phyloP scores from a whole-genome alignment of 257 asterid genomes.

The Mentha longifolia region DNA sequence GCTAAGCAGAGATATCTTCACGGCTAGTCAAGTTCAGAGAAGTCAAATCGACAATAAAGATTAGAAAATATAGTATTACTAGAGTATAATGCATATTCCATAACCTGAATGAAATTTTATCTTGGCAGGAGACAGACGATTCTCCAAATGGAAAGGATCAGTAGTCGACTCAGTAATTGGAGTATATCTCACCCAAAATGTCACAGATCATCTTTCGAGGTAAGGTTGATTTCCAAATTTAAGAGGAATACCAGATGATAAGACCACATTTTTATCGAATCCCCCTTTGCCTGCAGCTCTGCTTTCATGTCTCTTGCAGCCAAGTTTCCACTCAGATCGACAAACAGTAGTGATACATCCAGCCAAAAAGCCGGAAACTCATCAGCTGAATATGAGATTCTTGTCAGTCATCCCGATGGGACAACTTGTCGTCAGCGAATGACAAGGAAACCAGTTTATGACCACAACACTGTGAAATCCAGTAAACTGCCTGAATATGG shows the following conservation, averaged over 20 bases:
- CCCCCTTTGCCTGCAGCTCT: constrained; percentile 57
- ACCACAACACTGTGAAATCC: constrained; percentile 40
- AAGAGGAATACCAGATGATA: constrained; percentile 12
- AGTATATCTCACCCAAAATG: constrained; percentile 88
- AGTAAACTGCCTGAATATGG: constrained; percentile 39
- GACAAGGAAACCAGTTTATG: constrained; percentile 39
- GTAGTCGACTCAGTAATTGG: constrained; percentile 90
- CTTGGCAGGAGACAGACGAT: constrained; percentile 78
- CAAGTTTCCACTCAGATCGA: constrained; percentile 54
- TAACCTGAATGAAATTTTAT: constrained; percentile 29
- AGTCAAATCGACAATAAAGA: too few relatives aligned
- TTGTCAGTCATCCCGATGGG: constrained; percentile 61
- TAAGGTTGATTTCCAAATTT: constrained; percentile 35
- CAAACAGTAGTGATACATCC: constrained; percentile 34
- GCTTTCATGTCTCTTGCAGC: constrained; percentile 83
- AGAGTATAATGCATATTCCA: too few relatives aligned
- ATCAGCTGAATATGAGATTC: constrained; percentile 51
- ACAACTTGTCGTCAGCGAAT: constrained; percentile 46
- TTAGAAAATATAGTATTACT: too few relatives aligned
- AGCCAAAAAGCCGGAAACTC: constrained; percentile 38
- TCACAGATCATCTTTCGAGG: constrained; percentile 92
- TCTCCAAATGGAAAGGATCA: constrained; percentile 86
- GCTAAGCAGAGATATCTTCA: constrained; percentile 2
- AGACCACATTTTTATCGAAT: constrained; percentile 21
- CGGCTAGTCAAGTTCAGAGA: too few relatives aligned